These are phyloP conservation scores for Bryoglossum gracile DNA, from an alignment of 495 filamentous ascomycete genomes.

Conservation along the genomic window DNA sequence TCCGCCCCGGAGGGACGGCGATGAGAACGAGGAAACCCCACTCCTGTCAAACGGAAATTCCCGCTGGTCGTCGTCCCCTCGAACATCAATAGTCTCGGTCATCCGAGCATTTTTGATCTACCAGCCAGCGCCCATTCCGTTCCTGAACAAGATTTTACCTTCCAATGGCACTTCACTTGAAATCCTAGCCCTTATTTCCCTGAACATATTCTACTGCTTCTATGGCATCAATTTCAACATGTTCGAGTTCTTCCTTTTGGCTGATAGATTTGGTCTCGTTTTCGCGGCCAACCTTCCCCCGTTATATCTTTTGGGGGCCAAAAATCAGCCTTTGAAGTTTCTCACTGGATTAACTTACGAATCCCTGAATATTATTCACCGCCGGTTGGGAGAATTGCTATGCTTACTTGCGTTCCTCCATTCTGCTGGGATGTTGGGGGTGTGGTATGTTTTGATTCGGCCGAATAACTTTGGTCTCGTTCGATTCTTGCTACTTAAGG, in stretches of 20 bases:
- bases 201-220: slow-evolving; percentile 50
- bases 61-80: neutral
- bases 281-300: slow-evolving; percentile 54
- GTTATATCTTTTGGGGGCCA: slow-evolving; percentile 54
- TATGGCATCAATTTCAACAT: slow-evolving; percentile 38
- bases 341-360: slow-evolving; percentile 59
- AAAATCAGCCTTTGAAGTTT: slow-evolving; percentile 51
- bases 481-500: slow-evolving; percentile 30
- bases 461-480: slow-evolving; percentile 30
- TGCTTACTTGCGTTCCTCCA: slow-evolving; percentile 40
- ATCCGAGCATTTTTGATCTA: slow-evolving; percentile 27
- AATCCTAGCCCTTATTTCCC: slow-evolving; percentile 38
- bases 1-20: neutral
- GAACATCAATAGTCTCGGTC: slow-evolving; percentile 1
- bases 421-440: slow-evolving; percentile 35
- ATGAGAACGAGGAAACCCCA: slow-evolving; percentile 18
- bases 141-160: slow-evolving; percentile 46
- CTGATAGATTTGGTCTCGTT: slow-evolving; percentile 45
- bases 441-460: slow-evolving; percentile 39
- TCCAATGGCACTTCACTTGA: slow-evolving; percentile 45
- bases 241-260: slow-evolving; percentile 45
- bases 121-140: slow-evolving; percentile 46
- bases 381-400: slow-evolving; percentile 41
- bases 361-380: slow-evolving; percentile 55
- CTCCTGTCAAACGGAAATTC: slow-evolving; percentile 3